These are phyloP conservation scores for Musa troglodytarum DNA, from an alignment of 176 grass and related monocot species.

Conservation along the genomic window DNA sequence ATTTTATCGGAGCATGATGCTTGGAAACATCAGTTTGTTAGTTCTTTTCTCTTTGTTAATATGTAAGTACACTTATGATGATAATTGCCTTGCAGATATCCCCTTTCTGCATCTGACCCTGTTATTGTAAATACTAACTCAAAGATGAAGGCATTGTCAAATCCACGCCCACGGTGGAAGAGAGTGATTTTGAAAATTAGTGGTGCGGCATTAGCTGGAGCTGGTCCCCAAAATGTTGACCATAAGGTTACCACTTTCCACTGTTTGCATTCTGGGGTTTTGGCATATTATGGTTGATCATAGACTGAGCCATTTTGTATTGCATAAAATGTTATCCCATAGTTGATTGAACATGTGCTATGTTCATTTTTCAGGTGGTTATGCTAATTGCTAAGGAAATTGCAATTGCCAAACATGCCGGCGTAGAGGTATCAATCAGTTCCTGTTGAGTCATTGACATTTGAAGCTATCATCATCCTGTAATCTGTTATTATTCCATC, in stretches of 20 bases:
- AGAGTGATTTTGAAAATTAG: slow-evolving; percentile 83
- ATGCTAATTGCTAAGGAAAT: slow-evolving; percentile 95
- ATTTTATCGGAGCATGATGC: background rate
- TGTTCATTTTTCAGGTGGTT: slow-evolving; percentile 42
- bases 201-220: slow-evolving; percentile 45
- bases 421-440: slow-evolving; percentile 47
- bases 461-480: slow-evolving; percentile 6
- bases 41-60: background rate
- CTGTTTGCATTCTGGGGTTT: too few relatives aligned
- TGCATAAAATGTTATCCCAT: background rate
- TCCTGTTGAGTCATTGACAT: background rate
- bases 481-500: slow-evolving; percentile 7
- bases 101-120: slow-evolving; percentile 27
- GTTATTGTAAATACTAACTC: slow-evolving; percentile 21
- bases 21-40: background rate
- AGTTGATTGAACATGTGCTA: background rate
- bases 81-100: slow-evolving; percentile 29
- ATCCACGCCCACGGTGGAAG: slow-evolving; percentile 72
- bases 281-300: too few relatives aligned
- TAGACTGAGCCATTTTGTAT: too few relatives aligned
- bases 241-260: slow-evolving; percentile 45
- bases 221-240: slow-evolving; percentile 62
- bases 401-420: slow-evolving; percentile 58
- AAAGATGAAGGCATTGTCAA: slow-evolving; percentile 30
- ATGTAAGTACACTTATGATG: background rate